These are phyloP conservation scores for Cladophialophora chaetospira DNA, from an alignment of 2,329 filamentous ascomycete species.

Conservation along the genomic window DNA sequence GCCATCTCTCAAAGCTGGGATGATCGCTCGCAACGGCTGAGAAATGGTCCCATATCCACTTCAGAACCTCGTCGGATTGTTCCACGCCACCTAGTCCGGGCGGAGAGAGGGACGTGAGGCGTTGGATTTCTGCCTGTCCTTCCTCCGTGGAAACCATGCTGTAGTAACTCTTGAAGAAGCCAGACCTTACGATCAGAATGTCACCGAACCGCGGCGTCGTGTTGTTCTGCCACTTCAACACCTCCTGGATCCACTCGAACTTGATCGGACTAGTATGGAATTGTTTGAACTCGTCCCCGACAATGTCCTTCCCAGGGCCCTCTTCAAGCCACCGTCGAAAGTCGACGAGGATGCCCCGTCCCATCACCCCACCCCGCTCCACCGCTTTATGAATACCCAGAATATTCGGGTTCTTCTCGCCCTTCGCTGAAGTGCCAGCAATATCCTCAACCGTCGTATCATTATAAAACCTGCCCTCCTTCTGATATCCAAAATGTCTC, in stretches of 20 bases:
- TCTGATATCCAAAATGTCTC: conserved; percentile 34
- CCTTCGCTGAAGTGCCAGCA: conserved; percentile 23
- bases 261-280: conserved; percentile 43
- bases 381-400: conserved; percentile 38
- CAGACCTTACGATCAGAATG: conserved; percentile 36
- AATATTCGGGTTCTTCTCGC: conserved; percentile 25
- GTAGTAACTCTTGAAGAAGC: conserved; percentile 34
- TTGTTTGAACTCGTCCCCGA: conserved; percentile 28
- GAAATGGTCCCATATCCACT: conserved; percentile 43
- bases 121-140: conserved; percentile 29
- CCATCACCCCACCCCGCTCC: conserved; percentile 45
- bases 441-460: conserved; percentile 34
- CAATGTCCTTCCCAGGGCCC: conserved; percentile 34
- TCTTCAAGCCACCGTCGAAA: conserved; percentile 45
- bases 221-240: conserved; percentile 28
- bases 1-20: conserved; percentile 38
- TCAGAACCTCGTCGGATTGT: conserved; percentile 38
- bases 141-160: conserved; percentile 21
- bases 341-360: conserved; percentile 53
- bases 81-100: conserved; percentile 37
- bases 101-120: conserved; percentile 24
- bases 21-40: conserved; percentile 40
- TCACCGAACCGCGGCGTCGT: conserved; percentile 35
- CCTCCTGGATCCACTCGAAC: conserved; percentile 32
- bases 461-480: conserved; percentile 32